These are phyloP conservation scores for Colletotrichum lupini DNA, from an alignment of 2,329 filamentous ascomycete species.

Conservation along the genomic window DNA sequence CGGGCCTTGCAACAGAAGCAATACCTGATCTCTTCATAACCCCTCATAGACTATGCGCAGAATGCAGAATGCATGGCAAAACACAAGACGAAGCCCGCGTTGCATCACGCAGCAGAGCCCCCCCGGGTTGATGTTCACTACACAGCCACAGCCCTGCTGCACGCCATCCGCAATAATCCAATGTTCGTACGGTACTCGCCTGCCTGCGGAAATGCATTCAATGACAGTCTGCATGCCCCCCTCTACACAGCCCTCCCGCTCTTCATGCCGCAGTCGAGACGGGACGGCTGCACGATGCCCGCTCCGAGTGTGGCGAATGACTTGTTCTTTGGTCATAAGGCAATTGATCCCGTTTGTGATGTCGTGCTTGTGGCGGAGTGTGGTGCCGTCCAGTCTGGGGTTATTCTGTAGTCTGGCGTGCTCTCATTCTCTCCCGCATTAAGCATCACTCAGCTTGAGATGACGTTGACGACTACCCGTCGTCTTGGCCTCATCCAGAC, in stretches of 20 bases:
- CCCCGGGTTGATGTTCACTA: neutral
- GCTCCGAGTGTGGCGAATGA: neutral
- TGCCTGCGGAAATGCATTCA: neutral
- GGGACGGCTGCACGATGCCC: neutral
- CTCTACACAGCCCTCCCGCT: neutral
- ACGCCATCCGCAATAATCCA: neutral
- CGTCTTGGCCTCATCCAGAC: neutral
- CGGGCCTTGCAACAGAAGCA: too few species aligned
- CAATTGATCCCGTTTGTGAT: neutral
- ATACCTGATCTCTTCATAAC: too few species aligned
- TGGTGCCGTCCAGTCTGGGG: neutral
- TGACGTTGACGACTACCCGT: neutral
- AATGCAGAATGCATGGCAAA: neutral
- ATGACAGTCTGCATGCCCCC: neutral
- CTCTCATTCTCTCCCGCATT: neutral
- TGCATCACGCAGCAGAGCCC: neutral
- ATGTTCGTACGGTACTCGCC: neutral
- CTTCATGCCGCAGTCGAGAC: constrained; percentile 18
- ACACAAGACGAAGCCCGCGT: neutral
- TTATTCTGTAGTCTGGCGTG: neutral
- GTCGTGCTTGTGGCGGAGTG: neutral
- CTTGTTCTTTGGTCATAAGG: neutral
- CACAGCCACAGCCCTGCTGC: constrained; percentile 28
- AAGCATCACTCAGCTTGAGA: neutral
- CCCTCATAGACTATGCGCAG: neutral